Evolutionary conservation across 2,329 filamentous ascomycete genomes (phyloP), one percentile per base, ranked within the genome.

Genomic region (Ophiostoma triangulosporum): DNA sequence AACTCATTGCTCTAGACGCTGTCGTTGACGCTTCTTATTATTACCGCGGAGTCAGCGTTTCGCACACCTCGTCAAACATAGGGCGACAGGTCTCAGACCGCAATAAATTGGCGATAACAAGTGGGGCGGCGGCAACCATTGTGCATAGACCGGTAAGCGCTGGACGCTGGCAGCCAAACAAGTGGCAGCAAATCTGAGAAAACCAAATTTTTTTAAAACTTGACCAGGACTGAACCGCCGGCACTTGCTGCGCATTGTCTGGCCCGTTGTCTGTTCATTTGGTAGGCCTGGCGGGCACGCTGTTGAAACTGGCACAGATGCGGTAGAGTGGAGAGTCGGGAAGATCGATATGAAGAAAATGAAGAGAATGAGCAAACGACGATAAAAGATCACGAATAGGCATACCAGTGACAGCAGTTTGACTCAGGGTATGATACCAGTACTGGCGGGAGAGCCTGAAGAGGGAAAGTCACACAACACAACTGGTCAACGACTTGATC

Each of bases 101-200:
- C 6, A 15, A 4, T 35, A 20, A 7, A 22, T 20, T 12, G n/a
- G 22, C 15, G 26, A 12, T 31, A 48, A 1, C 8, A 26, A 29
- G 43, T 46, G 43, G 46, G 46, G 46, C 46, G 46, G 29, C 46
- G 29, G 46, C 46, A 49, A 29, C 26, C 5, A 3, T 11, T 14
- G 40, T n/a, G 22, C 31, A 22, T 51, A 15, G 6, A 51, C 15
- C 8, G 12, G 35, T 51, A 56, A 57, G 55, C 53, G 55, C 55
- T 51, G 55, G 52, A 9, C 15, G 26, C 27, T 24, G 43, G 31
- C 35, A 50, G 50, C 57, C 57, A 58, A 56, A 56, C 51, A 32
- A 46, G 20, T 43, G 20, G 38, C 20, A 22, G 38, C 11, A 24
- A 24, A 24, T 31, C 7, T 33, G 33, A 38, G 17, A 17, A 2